phyloP scores from a whole-genome alignment of 2,329 filamentous ascomycete species.

The Trichoderma afroharzianum region DNA sequence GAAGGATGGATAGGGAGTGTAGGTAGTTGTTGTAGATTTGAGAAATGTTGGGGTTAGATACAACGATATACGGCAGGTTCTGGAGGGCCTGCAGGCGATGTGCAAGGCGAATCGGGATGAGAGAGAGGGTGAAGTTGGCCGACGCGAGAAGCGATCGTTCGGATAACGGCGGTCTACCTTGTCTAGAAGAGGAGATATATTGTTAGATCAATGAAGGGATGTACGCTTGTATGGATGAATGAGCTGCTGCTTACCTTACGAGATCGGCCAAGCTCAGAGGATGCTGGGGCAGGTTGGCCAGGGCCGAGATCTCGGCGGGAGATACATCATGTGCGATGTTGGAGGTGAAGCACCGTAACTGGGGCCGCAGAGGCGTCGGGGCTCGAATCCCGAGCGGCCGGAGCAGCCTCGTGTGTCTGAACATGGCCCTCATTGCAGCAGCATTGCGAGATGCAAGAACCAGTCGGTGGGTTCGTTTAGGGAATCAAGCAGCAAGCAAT shows the following conservation, averaged over 20 bases:
- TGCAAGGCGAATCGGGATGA: conserved; percentile 87
- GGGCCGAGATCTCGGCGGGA: conserved; percentile 72
- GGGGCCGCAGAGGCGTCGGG: background rate
- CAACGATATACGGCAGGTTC: conserved; percentile 94
- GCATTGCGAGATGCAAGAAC: conserved; percentile 17
- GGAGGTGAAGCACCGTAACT: conserved; percentile 20
- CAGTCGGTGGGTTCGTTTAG: background rate
- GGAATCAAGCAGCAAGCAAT: background rate
- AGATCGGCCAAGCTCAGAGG: conserved; percentile 82
- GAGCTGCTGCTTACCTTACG: conserved; percentile 59
- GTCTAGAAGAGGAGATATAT: conserved; percentile 36
- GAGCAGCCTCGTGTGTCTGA: conserved; percentile 18
- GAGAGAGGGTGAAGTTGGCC: conserved; percentile 91
- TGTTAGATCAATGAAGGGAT: background rate
- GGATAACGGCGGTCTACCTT: conserved; percentile 80
- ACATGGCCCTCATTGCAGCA: conserved; percentile 24
- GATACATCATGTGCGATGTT: conserved; percentile 40
- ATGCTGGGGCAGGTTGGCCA: conserved; percentile 76
- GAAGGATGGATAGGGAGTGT: conserved; percentile 83
- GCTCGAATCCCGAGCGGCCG: conserved; percentile 10
- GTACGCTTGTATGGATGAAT: background rate
- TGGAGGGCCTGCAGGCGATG: conserved; percentile 90
- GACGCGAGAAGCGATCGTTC: conserved; percentile 77
- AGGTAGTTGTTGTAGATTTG: conserved; percentile 96
- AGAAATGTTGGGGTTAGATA: conserved; percentile 93